A percentile compares a stretch with the other conserved stretches of the same genome.
Evolutionary conservation across 306 rosid species (phyloP).

Genomic region (Dalbergia oliveri): DNA sequence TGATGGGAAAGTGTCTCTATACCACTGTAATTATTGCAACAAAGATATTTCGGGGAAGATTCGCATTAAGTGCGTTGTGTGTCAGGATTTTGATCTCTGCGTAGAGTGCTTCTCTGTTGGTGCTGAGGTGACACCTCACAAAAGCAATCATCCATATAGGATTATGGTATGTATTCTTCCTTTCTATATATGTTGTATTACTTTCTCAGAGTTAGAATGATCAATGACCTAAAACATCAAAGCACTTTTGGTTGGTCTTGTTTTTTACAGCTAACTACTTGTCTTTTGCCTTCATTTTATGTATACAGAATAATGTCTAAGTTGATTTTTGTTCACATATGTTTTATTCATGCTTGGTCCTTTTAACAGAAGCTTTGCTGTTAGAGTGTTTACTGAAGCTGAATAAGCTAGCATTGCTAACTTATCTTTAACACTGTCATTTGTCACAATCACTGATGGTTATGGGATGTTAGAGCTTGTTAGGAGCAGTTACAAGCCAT

Average conservation of each 20-base stretch:
- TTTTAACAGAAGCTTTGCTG: too few relatives aligned
- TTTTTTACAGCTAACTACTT: background rate
- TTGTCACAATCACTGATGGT: too few relatives aligned
- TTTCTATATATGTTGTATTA: conserved; percentile 34
- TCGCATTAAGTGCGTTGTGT: conserved; percentile 79
- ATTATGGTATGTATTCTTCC: conserved; percentile 56
- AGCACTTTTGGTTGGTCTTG: background rate
- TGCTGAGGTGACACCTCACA: conserved; percentile 89
- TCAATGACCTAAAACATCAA: background rate
- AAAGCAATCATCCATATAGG: conserved; percentile 82
- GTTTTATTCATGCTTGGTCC: too few relatives aligned
- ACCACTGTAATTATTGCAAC: conserved; percentile 96
- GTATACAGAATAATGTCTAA: too few relatives aligned
- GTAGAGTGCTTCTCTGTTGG: conserved; percentile 90
- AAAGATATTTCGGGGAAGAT: conserved; percentile 90
- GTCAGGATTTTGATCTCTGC: conserved; percentile 93
- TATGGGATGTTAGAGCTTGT: too few relatives aligned
- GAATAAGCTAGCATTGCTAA: too few relatives aligned
- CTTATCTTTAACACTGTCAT: too few relatives aligned
- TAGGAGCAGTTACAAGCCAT: too few relatives aligned
- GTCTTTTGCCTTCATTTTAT: background rate
- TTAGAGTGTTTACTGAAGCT: too few relatives aligned
- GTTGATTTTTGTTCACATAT: too few relatives aligned
- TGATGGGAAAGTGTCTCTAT: conserved; percentile 75
- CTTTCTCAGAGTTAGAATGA: conserved; percentile 16